These are phyloP conservation scores for Terana coerulea DNA, from an alignment of 768 basidiomycete species.

Conservation along the genomic window DNA sequence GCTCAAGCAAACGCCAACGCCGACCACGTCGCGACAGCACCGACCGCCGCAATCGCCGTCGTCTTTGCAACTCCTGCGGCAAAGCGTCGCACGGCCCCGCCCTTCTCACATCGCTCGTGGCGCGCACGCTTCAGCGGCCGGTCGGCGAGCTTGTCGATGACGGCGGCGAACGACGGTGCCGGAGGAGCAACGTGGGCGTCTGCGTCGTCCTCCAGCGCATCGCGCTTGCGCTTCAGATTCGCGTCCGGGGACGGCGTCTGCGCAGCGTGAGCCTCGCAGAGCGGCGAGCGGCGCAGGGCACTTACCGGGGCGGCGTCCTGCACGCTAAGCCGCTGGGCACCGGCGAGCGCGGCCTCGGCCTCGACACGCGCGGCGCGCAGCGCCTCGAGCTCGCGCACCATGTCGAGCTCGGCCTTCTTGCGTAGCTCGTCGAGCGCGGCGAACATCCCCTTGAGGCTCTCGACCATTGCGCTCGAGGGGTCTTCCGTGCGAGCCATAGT, in stretches of 20 bases:
- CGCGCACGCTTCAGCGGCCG: slow-evolving; percentile 22
- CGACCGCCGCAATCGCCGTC: slow-evolving; percentile 58
- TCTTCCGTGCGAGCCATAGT: not conserved
- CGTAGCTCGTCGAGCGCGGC: slow-evolving; percentile 21
- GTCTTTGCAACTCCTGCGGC: slow-evolving; percentile 49
- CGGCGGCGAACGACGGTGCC: not conserved
- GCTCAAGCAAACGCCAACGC: slow-evolving; percentile 65
- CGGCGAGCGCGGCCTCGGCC: slow-evolving; percentile 34
- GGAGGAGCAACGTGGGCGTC: not conserved
- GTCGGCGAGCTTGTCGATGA: slow-evolving; percentile 3
- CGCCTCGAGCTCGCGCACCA: slow-evolving; percentile 42
- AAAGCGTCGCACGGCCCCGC: too few species aligned
- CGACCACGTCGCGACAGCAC: slow-evolving; percentile 71
- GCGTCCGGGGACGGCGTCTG: slow-evolving; percentile 28
- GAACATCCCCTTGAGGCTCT: slow-evolving; percentile 8
- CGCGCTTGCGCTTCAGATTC: slow-evolving; percentile 61
- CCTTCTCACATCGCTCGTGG: slow-evolving; percentile 34
- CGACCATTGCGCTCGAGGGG: not conserved
- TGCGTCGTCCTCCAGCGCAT: slow-evolving; percentile 21
- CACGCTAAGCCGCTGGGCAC: slow-evolving; percentile 21
- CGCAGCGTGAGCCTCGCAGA: slow-evolving; percentile 3
- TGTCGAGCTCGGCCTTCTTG: slow-evolving; percentile 37
- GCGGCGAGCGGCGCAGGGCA: not conserved
- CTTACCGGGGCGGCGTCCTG: slow-evolving; percentile 28
- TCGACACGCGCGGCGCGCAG: slow-evolving; percentile 39